A percentile compares a stretch with the other conserved stretches of the same genome.
Conservation (phyloP, 176 grass and related monocot genomes). For the Microstegium vimineum region DNA sequence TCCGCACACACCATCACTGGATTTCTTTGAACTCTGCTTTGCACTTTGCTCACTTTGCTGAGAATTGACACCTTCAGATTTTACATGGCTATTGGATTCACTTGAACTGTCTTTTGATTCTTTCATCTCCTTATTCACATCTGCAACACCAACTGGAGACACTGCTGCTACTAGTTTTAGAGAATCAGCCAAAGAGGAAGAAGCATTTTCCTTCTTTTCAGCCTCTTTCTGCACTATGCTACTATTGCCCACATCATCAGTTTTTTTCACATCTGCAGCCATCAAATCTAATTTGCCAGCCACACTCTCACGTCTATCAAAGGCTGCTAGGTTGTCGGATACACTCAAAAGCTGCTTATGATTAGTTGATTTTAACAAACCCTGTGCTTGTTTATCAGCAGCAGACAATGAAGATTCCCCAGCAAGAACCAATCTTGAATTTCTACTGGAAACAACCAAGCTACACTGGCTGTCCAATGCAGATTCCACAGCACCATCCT, state of each 20-base stretch:
- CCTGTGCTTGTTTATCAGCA: constrained; percentile 25
- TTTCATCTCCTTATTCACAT: constrained; percentile 30
- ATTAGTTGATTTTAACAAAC: constrained; percentile 26
- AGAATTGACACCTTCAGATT: not conserved
- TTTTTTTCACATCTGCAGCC: constrained; percentile 4
- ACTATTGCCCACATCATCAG: not conserved
- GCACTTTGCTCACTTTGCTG: constrained; percentile 24
- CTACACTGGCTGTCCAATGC: constrained; percentile 20
- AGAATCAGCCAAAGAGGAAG: constrained; percentile 9
- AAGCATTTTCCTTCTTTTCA: constrained; percentile 31
- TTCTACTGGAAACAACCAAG: not conserved
- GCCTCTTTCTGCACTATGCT: constrained; percentile 28
- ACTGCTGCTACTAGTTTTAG: constrained; percentile 18
- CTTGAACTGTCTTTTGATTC: constrained; percentile 35
- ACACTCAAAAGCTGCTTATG: constrained; percentile 8
- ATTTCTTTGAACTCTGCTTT: constrained; percentile 36
- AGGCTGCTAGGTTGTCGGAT: constrained; percentile 9
- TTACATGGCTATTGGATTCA: constrained; percentile 41
- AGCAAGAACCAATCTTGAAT: not conserved
- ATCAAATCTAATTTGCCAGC: constrained; percentile 28
- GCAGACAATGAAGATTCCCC: constrained; percentile 28
- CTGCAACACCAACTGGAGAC: constrained; percentile 18
- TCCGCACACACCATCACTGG: constrained; percentile 11
- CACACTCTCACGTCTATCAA: constrained; percentile 15
- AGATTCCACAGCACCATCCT: constrained; percentile 13